Evolutionary conservation across 305 asterid species (phyloP), one percentile per base, ranked within the genome.

Genomic region (Fraxinus latifolia): DNA sequence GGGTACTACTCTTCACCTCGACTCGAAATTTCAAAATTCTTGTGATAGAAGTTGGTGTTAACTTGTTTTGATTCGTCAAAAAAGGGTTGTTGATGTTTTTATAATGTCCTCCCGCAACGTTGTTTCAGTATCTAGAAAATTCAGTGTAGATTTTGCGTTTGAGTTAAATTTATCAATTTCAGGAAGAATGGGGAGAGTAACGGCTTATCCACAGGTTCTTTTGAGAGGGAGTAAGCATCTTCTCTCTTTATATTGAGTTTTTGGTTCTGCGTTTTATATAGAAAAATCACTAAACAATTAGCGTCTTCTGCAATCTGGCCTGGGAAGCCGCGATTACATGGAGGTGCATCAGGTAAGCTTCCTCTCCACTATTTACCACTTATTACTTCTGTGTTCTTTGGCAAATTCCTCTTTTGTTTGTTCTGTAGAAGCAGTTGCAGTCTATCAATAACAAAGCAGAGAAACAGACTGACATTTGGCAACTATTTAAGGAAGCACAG

Each of bases 401-500:
- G 81, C 77, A 42, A 50, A 79, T 58, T 72, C 72, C 50, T 39
- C 1, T 60, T 37, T 23, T 74, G n/a, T 78, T 83, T 81, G 78
- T 77, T 25, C 71, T 71, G 84, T 86, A 91, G 94, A 85, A 82
- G 50, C 81, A 76, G 76, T 77, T 76, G 74, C 87, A 80, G 80
- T 75, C 89, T 68, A 58, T 76, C 55, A 84, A 36, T 79, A 85
- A 80, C 74, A 84, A 77, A 70, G 84, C 85, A 82, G 88, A 84
- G 82, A 92, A 89, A 81, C 89, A 32, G 42, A 84, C 47, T 79
- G 93, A 90, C 82, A 81, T 94, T 76, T 89, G 95, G 98, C 60
- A 88, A 81, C 92, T 94, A 81, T 94, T 92, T 79, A 83, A 78
- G 83, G 93, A 94, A 87, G 98, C 98, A 78, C 95, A 92, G 80